phyloP scores from a whole-genome alignment of 352 stramenopile species.

The Globisporangium apiculatum region DNA sequence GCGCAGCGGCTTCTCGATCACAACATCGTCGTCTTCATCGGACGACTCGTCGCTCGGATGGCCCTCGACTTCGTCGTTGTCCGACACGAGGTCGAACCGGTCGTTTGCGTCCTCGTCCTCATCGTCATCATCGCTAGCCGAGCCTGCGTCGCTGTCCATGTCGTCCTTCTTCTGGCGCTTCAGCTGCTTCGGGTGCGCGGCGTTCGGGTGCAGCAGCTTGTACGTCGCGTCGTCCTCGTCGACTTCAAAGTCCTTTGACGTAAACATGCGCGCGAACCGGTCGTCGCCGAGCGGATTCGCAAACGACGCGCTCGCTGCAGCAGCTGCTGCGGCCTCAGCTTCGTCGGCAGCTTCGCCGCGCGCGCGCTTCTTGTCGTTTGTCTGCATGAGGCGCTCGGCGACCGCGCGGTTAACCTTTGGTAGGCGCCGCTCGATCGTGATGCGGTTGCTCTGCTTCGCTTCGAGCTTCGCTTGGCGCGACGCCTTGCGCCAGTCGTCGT shows the following conservation, averaged over 20 bases:
- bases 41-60: constrained; percentile 63
- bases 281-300: constrained; percentile 91
- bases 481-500: constrained; percentile 96
- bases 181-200: constrained; percentile 50
- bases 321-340: constrained; percentile 19
- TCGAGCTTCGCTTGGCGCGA: constrained; percentile 93
- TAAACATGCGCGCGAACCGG: constrained; percentile 97
- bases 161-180: constrained; percentile 79
- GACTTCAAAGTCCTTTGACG: constrained; percentile 96
- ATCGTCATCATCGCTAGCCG: constrained; percentile 50
- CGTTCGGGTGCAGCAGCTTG: constrained; percentile 93
- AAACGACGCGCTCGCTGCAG: constrained; percentile 25
- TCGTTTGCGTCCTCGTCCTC: constrained; percentile 44
- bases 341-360: constrained; percentile 20
- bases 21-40: constrained; percentile 48
- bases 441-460: constrained; percentile 85
- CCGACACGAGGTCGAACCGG: constrained; percentile 66
- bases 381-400: constrained; percentile 77
- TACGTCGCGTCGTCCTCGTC: constrained; percentile 97
- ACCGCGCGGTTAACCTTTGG: constrained; percentile 89
- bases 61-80: constrained; percentile 52
- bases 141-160: constrained; percentile 89
- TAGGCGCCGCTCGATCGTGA: constrained; percentile 82
- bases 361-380: constrained; percentile 66
- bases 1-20: constrained; percentile 8